phyloP scores from a whole-genome alignment of 1,284 basidiomycete species.

The Taiwanofungus camphoratus region DNA sequence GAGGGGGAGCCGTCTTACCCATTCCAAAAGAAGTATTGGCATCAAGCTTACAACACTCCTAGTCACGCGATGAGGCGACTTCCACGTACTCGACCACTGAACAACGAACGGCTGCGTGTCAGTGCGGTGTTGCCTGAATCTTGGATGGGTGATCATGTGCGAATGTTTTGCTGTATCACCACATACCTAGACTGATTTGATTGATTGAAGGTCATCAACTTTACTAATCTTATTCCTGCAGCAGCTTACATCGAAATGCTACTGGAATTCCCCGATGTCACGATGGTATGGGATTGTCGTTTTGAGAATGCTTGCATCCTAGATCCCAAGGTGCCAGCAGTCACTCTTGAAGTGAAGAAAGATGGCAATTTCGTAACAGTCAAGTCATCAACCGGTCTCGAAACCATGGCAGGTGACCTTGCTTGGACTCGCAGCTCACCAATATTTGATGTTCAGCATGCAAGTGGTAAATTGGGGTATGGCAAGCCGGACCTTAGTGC shows the following conservation, averaged over 20 bases:
- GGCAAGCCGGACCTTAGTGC: constrained; percentile 10
- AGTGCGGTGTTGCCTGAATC: constrained; percentile 2
- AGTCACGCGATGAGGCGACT: constrained; percentile 1
- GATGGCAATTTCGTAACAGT: constrained; percentile 4
- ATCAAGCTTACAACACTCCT: constrained; percentile 1
- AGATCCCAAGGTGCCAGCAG: constrained; percentile 5
- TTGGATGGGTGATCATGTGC: constrained; percentile 7
- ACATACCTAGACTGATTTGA: too few relatives aligned
- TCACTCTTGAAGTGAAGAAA: constrained; percentile 10
- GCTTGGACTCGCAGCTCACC: constrained; percentile 10
- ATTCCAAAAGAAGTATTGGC: constrained; percentile 8
- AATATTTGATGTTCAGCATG: constrained; percentile 14
- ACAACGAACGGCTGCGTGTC: constrained; percentile 4
- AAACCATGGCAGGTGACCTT: constrained; percentile 7
- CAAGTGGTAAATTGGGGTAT: constrained; percentile 18
- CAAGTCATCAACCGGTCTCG: constrained; percentile 9
- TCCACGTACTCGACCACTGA: constrained; percentile 4
- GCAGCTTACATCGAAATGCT: constrained; percentile 8
- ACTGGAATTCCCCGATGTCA: constrained; percentile 10
- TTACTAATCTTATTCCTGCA: constrained; percentile 6
- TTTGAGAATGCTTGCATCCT: constrained; percentile 10
- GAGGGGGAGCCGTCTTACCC: constrained; percentile 7
- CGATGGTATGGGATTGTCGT: constrained; percentile 10
- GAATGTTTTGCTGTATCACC: too few relatives aligned
- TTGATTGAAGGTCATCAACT: not conserved